A percentile compares a stretch with the other conserved stretches of the same genome.
Evolutionary conservation across 768 basidiomycete genomes (phyloP).

Genomic region (Termitomyces sp.): DNA sequence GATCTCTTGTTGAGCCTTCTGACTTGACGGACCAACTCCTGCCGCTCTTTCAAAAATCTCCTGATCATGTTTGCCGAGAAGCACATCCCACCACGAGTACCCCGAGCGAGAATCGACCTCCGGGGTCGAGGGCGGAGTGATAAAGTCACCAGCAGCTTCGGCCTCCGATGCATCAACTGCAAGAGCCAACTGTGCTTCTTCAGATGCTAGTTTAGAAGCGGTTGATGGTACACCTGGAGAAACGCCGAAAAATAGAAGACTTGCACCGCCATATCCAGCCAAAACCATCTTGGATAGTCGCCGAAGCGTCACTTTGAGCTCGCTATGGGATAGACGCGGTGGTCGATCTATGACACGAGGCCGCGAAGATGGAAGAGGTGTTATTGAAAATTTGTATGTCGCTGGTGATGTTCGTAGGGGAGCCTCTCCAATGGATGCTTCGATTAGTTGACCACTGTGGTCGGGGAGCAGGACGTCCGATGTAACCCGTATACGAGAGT

Average conservation of each 20-base stretch:
- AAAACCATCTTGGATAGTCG: conserved; percentile 79
- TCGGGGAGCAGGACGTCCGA: conserved; percentile 67
- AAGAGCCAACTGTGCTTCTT: conserved; percentile 56
- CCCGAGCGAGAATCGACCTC: conserved; percentile 15
- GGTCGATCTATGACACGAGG: conserved; percentile 5
- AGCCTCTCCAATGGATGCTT: conserved; percentile 74
- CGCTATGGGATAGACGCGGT: conserved; percentile 29
- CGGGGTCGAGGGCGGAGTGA: conserved; percentile 15
- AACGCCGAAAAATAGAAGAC: conserved; percentile 76
- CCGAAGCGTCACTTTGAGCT: conserved; percentile 65
- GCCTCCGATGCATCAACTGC: conserved; percentile 70
- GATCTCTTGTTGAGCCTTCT: conserved; percentile 25
- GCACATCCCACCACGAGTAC: conserved; percentile 82
- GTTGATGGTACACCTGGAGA: conserved; percentile 30
- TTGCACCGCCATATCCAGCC: conserved; percentile 81
- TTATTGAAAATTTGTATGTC: conserved; percentile 16
- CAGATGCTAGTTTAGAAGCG: conserved; percentile 38
- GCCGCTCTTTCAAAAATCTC: conserved; percentile 74
- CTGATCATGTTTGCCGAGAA: conserved; percentile 75
- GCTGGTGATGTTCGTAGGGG: conserved; percentile 25
- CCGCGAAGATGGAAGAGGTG: conserved; percentile 4
- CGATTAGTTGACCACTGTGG: conserved; percentile 65
- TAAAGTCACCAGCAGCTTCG: conserved; percentile 45
- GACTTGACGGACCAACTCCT: conserved; percentile 20
- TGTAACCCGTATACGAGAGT: conserved; percentile 66